These are phyloP conservation scores for Hypoxylon sp. DNA, from an alignment of 2,329 filamentous ascomycete species.

Conservation along the genomic window DNA sequence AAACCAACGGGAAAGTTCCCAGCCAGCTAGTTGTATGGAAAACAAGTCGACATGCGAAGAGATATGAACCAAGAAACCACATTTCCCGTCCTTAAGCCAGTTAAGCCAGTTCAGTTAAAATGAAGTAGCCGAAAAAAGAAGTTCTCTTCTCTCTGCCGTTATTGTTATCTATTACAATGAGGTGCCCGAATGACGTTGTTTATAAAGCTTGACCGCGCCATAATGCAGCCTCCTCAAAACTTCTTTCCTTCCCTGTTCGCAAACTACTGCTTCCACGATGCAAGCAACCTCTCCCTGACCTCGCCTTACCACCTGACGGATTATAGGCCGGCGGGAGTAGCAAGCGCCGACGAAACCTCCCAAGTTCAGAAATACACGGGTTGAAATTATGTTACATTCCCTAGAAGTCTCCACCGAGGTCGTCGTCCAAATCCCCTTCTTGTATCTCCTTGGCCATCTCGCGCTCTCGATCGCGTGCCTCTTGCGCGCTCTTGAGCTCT, in stretches of 20 bases:
- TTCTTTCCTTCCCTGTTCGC: constrained; percentile 23
- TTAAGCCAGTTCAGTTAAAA: constrained; percentile 6
- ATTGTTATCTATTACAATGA: constrained; percentile 49
- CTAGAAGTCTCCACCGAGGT: constrained; percentile 95
- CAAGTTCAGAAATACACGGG: constrained; percentile 49
- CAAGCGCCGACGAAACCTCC: constrained; percentile 37
- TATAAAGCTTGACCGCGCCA: constrained; percentile 36
- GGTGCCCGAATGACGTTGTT: constrained; percentile 39
- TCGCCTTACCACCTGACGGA: constrained; percentile 23
- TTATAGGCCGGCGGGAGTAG: constrained; percentile 26
- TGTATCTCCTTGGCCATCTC: constrained; percentile 99
- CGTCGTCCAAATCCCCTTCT: constrained; percentile 96
- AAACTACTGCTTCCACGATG: constrained; percentile 39
- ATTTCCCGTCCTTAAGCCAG: constrained; percentile 12
- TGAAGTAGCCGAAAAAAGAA: constrained; percentile 17
- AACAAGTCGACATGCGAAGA: constrained; percentile 21
- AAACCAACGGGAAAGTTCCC: background rate
- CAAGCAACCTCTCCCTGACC: constrained; percentile 20
- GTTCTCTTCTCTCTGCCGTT: constrained; percentile 34
- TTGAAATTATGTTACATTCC: constrained; percentile 75
- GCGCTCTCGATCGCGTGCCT: constrained; percentile 94
- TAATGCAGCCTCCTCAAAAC: constrained; percentile 28
- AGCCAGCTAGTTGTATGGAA: constrained; percentile 16
- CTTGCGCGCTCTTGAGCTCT: constrained; percentile 97
- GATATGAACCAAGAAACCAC: constrained; percentile 26